Base-by-base conservation (phyloP, 257 asterid genomes). In the Solanum lycopersicoides region DNA sequence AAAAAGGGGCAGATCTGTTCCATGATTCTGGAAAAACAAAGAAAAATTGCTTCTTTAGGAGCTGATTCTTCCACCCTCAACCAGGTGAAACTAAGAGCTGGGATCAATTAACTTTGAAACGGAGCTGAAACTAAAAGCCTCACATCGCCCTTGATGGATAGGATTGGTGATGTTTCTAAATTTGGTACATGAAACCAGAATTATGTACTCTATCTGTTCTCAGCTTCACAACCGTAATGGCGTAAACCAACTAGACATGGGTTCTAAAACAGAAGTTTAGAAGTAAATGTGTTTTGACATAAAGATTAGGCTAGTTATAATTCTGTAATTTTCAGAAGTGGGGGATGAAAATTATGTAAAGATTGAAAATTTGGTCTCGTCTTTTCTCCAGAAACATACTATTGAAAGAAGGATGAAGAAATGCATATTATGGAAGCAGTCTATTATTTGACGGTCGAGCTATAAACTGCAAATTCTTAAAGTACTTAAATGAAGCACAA, bases 11-110 rank as follows among this genome's bases (percentile, higher is more conserved):
- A 92, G 83, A 91, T 94, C 89, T 90, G 95, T 89, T 87, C 84
- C 69, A 88, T 88, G 91, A 94, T 96, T 88, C 82, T 93, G 93
- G 95, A 93, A 86, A 94, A 90, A 56, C 96, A 92, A 91, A 93
- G 90, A 88, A 95, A 93, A 91, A 83, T 92, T 60, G 88, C 92
- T 87, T 90, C 93, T 34, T 34, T 92, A 84, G 96, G 90, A 88
- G 88, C 92, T 83, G 97, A 95, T 86, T 91, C 94, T 69, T 88
- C 90, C 91, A 93, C 93, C 34, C 94, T 94, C 86, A 90, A 84
- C 87, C 95, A 94, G 95, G 99, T 94, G 85, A 85, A 16, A 20
- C 34, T 41, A 32, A 16, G 85, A 80, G 68, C 85, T 47, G 85
- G 44, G 16, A 47, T 47, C 85, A 10, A 30, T 50, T 47, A 30